These are phyloP conservation scores for Escovopsis sp. DNA, from an alignment of 2,329 filamentous ascomycete species.

Conservation along the genomic window DNA sequence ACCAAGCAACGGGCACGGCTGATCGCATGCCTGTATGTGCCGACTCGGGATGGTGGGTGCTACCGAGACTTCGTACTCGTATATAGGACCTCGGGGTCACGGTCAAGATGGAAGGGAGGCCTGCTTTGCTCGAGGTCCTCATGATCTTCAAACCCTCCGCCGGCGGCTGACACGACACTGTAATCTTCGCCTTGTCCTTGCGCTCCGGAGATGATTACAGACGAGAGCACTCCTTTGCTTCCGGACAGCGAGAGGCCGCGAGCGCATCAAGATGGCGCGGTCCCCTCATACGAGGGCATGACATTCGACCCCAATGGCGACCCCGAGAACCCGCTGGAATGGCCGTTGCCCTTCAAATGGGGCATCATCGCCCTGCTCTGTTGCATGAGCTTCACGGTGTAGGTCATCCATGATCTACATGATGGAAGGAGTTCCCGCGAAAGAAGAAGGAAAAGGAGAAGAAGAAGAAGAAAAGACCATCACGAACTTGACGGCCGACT, in stretches of 20 bases:
- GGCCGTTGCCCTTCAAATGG: conserved; percentile 38
- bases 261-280: background rate
- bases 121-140: no score
- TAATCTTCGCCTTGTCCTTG: no score
- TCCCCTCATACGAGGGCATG: background rate
- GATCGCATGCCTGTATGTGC: no score
- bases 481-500: background rate
- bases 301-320: background rate
- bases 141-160: no score
- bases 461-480: background rate
- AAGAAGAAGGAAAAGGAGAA: background rate
- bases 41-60: no score
- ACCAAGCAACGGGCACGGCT: no score
- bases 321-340: conserved; percentile 33
- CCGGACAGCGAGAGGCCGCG: background rate
- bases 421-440: background rate
- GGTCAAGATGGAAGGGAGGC: no score
- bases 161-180: no score
- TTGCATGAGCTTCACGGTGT: conserved; percentile 43
- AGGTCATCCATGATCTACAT: conserved; percentile 9
- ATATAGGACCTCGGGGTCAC: no score
- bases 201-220: background rate
- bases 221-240: background rate
- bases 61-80: no score
- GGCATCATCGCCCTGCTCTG: conserved; percentile 36